Percentiles rank a stretch among this genome's conserved stretches.
These are phyloP conservation scores for Microbotryum intermedium DNA, from an alignment of 1,284 basidiomycete species.

Conservation along the genomic window DNA sequence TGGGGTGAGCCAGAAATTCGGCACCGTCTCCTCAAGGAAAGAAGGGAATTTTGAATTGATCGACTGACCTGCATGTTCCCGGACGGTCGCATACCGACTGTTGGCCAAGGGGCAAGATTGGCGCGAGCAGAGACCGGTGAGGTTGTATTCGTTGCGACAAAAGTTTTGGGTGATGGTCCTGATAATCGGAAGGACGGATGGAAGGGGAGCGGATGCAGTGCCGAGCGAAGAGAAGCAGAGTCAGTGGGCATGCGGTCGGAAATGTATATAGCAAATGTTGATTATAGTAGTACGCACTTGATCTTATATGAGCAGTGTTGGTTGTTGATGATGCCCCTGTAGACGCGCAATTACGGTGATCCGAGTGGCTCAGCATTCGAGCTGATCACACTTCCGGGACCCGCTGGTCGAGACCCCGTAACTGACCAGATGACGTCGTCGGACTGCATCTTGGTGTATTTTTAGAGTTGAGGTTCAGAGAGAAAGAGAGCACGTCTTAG, in stretches of 20 bases:
- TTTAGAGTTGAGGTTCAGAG: not conserved
- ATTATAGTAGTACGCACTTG: conserved; percentile 55
- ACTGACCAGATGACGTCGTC: conserved; percentile 31
- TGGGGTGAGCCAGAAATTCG: not conserved
- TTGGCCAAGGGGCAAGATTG: conserved; percentile 97
- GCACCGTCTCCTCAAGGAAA: not conserved
- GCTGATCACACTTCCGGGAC: not conserved
- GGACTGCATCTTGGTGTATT: conserved; percentile 20
- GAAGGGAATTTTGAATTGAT: not conserved
- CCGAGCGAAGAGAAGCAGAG: not conserved
- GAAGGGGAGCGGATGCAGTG: not conserved
- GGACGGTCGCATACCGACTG: conserved; percentile 90
- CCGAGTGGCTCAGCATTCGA: not conserved
- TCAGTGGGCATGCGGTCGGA: not conserved
- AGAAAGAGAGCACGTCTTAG: too few species aligned
- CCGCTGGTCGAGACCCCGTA: not conserved
- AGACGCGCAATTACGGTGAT: not conserved
- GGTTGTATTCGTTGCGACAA: conserved; percentile 97
- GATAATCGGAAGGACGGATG: conserved; percentile 7
- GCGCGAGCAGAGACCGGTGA: conserved; percentile 92
- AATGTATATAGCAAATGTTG: not conserved
- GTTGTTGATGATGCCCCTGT: conserved; percentile 31
- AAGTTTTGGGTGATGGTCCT: conserved; percentile 93
- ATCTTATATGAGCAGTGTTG: conserved; percentile 84
- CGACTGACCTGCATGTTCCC: conserved; percentile 78